Evolutionary conservation across 2,329 filamentous ascomycete species (phyloP), one percentile per base, ranked within the genome.

Genomic region (Akanthomyces dipterigenus): DNA sequence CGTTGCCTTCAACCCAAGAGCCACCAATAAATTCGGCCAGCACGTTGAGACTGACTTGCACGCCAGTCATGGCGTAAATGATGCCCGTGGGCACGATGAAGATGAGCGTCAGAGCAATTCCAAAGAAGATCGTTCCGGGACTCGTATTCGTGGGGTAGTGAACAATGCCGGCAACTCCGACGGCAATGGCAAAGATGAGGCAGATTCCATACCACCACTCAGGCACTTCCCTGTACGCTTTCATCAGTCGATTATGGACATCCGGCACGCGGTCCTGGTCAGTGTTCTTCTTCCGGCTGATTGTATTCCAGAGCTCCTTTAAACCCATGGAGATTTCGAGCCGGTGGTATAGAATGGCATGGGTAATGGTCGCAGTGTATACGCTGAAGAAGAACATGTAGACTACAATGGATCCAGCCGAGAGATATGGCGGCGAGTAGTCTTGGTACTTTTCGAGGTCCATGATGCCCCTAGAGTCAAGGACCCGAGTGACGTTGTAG

Each of bases 21-120:
- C 76, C 76, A 0, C 73, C 76, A 58, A 80, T 71, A 49, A 79
- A 73, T 67, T 79, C 72, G 46, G 77, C 71, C 43, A 79, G 67
- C 1, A 74, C 67, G 18, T 75, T 75, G 1, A 79, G 69, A 0
- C 72, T 71, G 5, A 78, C 67, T 54, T 77, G 77, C 4, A 76
- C 77, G 31, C 77, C 77, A 3, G 78, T 78, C 50, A 76, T 78
- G 26, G 77, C 78, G 2, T 73, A 77, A 9, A 79, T 69, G 62
- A 79, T 73, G 0, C 76, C 76, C 7, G 77, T 65, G 0, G 77
- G 77, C 1, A 80, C 72, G 24, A 75, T 73, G 54, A 79, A 77
- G 31, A 78, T 67, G 6, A 78, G 63, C 22, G 65, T 65, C 18
- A 81, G 66, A 28, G 67, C 69, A 38, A 80, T 68, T 24, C 76